Percentiles rank a stretch among this genome's conserved stretches.
These are phyloP conservation scores for Aspergillus sp. DNA, from an alignment of 2,329 filamentous ascomycete genomes.

Conservation along the genomic window DNA sequence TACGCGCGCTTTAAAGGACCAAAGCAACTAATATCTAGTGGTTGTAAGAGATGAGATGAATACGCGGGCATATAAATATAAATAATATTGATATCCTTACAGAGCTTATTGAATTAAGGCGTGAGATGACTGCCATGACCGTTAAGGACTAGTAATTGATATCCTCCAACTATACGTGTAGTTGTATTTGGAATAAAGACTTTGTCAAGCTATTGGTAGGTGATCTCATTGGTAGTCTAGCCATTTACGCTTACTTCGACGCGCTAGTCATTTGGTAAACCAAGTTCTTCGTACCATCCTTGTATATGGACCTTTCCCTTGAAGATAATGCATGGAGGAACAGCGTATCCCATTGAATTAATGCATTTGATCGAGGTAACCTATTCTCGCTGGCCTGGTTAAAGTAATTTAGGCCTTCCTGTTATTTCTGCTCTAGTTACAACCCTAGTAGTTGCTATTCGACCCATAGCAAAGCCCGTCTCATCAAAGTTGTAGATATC, in stretches of 20 bases:
- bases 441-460: constrained; percentile 14
- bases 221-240: neutral
- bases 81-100: no score
- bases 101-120: no score
- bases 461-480: constrained; percentile 23
- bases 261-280: neutral
- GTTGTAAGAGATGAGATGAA: no score
- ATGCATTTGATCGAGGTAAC: neutral
- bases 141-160: no score
- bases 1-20: no score
- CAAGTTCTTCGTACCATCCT: neutral
- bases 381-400: neutral
- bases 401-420: neutral
- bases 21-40: no score
- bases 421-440: neutral
- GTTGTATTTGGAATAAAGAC: neutral
- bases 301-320: constrained; percentile 1
- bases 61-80: no score
- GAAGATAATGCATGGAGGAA: neutral
- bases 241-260: neutral
- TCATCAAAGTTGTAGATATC: constrained; percentile 27
- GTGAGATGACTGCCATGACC: no score
- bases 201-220: neutral
- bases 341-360: neutral
- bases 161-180: neutral